Evolutionary conservation across 176 grass and related monocot species (phyloP).

Genomic region (Pontederia crassipes): DNA sequence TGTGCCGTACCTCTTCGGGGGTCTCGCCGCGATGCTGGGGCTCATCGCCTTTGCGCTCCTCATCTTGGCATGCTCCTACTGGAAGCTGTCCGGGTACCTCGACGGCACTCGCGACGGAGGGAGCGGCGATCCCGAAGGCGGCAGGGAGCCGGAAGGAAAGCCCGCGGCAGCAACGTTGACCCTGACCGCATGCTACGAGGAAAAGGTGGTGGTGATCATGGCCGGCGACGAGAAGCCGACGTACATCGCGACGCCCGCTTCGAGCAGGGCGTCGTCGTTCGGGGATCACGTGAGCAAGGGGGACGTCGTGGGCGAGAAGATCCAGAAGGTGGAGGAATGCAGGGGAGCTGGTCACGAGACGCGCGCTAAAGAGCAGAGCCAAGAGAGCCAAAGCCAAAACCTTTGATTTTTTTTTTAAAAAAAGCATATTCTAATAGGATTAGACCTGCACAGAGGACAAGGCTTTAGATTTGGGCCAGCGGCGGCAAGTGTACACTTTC

Average conservation of each 20-base stretch:
- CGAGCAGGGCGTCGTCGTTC: conserved; percentile 60
- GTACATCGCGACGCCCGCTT: conserved; percentile 71
- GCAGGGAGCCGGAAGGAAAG: conserved; percentile 19
- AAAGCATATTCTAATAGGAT: neutral
- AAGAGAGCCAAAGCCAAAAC: neutral
- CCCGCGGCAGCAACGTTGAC: conserved; percentile 20
- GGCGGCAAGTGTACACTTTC: too few relatives aligned
- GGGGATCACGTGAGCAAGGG: conserved; percentile 22
- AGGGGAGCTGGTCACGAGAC: neutral
- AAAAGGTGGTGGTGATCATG: conserved; percentile 94
- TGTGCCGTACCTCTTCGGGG: conserved; percentile 85
- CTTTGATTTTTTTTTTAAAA: neutral
- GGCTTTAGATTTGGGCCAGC: too few relatives aligned
- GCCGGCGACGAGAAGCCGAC: conserved; percentile 85
- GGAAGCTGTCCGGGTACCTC: conserved; percentile 81
- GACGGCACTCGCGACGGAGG: conserved; percentile 40
- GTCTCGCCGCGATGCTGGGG: conserved; percentile 81
- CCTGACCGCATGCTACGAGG: conserved; percentile 41
- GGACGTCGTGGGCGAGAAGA: conserved; percentile 25
- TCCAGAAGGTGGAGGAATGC: conserved; percentile 13
- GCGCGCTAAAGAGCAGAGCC: neutral
- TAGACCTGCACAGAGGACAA: too few relatives aligned
- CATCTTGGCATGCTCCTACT: conserved; percentile 90
- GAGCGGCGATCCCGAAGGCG: conserved; percentile 15
- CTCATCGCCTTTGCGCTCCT: conserved; percentile 85